These are phyloP conservation scores for Lolium rigidum DNA, from an alignment of 176 grass and related monocot genomes.

Conservation along the genomic window DNA sequence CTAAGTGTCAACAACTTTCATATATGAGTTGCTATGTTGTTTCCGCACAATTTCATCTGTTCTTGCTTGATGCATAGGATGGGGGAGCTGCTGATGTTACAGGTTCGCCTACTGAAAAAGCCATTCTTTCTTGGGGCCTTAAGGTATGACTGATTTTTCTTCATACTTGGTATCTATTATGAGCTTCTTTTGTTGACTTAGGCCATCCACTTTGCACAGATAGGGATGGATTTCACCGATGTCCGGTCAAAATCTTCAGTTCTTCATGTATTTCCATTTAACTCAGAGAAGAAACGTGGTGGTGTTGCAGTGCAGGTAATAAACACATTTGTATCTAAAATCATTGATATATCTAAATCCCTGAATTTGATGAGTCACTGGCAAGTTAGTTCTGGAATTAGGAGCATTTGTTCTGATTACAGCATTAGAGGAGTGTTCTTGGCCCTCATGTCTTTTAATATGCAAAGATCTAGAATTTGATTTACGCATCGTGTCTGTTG, in stretches of 20 bases:
- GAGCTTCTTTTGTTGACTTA: constrained; percentile 13
- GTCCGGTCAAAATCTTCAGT: constrained; percentile 60
- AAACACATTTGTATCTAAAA: constrained; percentile 23
- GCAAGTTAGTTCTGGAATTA: constrained; percentile 28
- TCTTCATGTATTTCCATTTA: constrained; percentile 92
- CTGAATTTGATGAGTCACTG: not conserved
- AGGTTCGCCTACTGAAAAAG: constrained; percentile 94
- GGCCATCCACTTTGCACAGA: constrained; percentile 53
- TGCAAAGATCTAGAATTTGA: constrained; percentile 13
- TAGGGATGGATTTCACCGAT: constrained; percentile 81
- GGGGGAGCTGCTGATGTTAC: constrained; percentile 68
- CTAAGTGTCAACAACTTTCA: constrained; percentile 26
- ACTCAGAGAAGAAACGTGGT: constrained; percentile 96
- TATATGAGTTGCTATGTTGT: constrained; percentile 20
- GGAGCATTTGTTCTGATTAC: constrained; percentile 32
- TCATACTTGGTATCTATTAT: constrained; percentile 29
- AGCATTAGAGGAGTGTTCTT: not conserved
- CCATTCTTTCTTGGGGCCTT: constrained; percentile 92
- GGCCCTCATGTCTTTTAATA: constrained; percentile 16
- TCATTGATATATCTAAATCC: constrained; percentile 1
- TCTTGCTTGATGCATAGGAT: constrained; percentile 52
- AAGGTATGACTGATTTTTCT: constrained; percentile 60
- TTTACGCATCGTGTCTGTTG: constrained; percentile 10
- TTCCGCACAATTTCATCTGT: constrained; percentile 29
- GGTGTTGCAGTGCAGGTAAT: constrained; percentile 83